A percentile compares a stretch with the other conserved stretches of the same genome.
Conservation (phyloP, 1,284 basidiomycete genomes). For the Cryptococcus maquisensis region DNA sequence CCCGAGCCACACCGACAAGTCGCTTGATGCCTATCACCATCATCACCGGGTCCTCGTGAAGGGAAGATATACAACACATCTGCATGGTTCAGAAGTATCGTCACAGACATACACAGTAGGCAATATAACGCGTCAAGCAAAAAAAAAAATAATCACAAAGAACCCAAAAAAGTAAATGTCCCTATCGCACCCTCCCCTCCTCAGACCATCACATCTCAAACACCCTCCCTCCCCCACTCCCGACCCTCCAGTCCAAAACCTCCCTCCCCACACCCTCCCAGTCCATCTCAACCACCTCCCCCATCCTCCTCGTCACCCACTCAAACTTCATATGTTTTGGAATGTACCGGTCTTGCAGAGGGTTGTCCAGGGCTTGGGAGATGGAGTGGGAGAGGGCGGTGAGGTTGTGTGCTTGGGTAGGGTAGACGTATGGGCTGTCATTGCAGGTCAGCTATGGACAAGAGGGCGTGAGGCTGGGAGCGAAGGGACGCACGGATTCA, state of each 20-base stretch:
- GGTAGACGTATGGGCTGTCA: conserved; percentile 48
- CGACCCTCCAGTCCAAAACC: conserved; percentile 21
- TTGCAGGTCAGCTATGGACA: neutral
- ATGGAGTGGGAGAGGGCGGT: conserved; percentile 25
- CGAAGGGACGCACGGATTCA: conserved; percentile 30
- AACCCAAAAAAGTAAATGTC: neutral
- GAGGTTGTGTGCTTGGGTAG: conserved; percentile 37
- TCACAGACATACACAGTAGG: too few species aligned
- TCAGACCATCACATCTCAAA: neutral
- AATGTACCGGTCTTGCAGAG: conserved; percentile 29
- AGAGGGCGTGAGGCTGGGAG: neutral
- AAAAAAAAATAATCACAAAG: neutral
- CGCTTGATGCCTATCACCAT: too few species aligned
- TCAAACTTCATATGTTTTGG: conserved; percentile 26
- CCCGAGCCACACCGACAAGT: too few species aligned
- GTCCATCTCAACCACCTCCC: conserved; percentile 25
- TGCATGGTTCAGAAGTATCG: too few species aligned
- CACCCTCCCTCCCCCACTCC: conserved; percentile 15
- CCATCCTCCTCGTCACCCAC: conserved; percentile 19
- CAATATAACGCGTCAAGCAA: too few species aligned
- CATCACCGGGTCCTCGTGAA: too few species aligned
- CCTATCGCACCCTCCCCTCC: neutral
- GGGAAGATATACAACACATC: too few species aligned
- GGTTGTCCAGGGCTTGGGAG: conserved; percentile 20
- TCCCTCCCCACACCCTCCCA: conserved; percentile 23